Base-by-base conservation (phyloP, 352 stramenopile species). In the Thalassiosira exigua region DNA sequence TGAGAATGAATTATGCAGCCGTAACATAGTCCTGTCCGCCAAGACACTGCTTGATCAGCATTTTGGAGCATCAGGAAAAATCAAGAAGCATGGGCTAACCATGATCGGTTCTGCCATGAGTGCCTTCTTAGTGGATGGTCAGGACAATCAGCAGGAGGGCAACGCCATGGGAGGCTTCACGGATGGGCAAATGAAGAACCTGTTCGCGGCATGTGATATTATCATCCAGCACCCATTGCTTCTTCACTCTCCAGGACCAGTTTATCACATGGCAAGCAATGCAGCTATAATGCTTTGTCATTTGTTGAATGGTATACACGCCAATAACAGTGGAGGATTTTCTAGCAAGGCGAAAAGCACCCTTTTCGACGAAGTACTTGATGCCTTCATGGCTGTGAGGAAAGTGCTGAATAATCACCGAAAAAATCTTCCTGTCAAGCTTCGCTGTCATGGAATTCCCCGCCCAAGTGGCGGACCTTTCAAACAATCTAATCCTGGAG, bases 191-290 rank as follows among this genome's bases (percentile, higher is more conserved):
- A 90, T 93, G 57, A 84, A 91, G 46, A 86, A 78, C 30, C 61
- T 93, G 17, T 52, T 93, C 7, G 82, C 46, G 65, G 87, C 88
- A 24, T 90, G 79, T 64, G 89, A 93, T 48, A 93, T 79, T 41
- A 67, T 82, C 19, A 86, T 93, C 51, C 83, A 89, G 64, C 87
- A 93, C 69, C 87, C 87, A 19, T 69, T 90, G 26, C 44, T 93
- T 11, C 73, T 93, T 19, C 64, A 90, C 54, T 75, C 90, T 30
- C 85, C 70, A 57, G 87, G 87, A 30, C 85, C 83, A 9, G 84
- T 87, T 0, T 93, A 93, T 58, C 87, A 93, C 69, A 93, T 93
- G 83, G 73, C 90, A 41, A 82, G 52, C 1, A 93, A 93, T 75
- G 72, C 81, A 14, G 79, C 83, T 22, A 70, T 93, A 11, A 74